Base-by-base conservation (phyloP, 371 early-diverging fungal species). In the Mucor irregularis region DNA sequence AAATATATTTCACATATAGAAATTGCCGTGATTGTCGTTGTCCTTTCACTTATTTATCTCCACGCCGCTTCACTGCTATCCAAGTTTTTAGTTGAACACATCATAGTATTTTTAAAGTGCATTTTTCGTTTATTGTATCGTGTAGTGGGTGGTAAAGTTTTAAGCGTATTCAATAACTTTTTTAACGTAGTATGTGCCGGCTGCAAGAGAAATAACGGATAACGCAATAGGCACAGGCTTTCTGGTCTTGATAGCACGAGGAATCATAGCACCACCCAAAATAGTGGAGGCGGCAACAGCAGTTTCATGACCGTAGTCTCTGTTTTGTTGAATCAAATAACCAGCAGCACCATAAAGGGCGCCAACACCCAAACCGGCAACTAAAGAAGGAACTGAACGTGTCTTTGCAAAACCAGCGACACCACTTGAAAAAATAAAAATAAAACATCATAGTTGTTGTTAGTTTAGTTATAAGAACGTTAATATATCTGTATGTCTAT, bases 361-460 rank as follows among this genome's bases (percentile, higher is more conserved):
- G 13, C 83, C 89, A 39, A 88, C 78, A 31, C 79, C 71, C n/a
- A 85, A 45, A 29, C 89, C 89, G 31, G 89, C 89, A 37, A 77
- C 75, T 11, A 86, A 71, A 14, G 86, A 85, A 19, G 86, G 89
- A 3, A 74, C 34, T 5, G 84, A 85, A 44, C 80, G 76, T 17
- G 81, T 76, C 40, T 62, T 67, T 7, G 71, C 78, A 68, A 80
- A 88, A 22, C 88, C 88, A 49, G 76, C 69, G 61, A 80, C 58
- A 48, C 88, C 88, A 19, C 88, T 86, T n/a, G n/a, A n/a, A n/a
- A n/a, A n/a, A n/a, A n/a, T n/a, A n/a, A n/a, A n/a, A n/a, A n/a
- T n/a, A n/a, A n/a, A n/a, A 44, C 67, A n/a, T 6, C 34, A 28
- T 16, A 28, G 11, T 24, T 26, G 24, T 26, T 14, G 22, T 26